Evolutionary conservation across 78 protist species (phyloP).

Genomic region (Isochrysis galbana): DNA sequence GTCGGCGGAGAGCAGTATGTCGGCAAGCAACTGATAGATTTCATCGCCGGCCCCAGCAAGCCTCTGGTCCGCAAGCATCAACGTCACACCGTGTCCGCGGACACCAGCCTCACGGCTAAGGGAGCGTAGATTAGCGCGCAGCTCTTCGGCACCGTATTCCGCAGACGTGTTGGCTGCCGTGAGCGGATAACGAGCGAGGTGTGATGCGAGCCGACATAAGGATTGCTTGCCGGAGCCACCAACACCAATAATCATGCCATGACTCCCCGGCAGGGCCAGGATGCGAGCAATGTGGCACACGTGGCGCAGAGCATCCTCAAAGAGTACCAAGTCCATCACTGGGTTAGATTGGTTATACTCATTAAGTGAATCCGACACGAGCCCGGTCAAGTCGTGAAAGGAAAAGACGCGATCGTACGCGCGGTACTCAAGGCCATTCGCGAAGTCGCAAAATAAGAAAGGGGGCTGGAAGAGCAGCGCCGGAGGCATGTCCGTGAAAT

Average conservation of each 20-base stretch:
- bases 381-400: background rate
- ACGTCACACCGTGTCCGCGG: constrained; percentile 36
- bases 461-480: constrained; percentile 37
- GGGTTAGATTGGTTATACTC: constrained; percentile 53
- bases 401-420: background rate
- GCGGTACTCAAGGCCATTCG: constrained; percentile 38
- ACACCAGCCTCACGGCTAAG: constrained; percentile 53
- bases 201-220: constrained; percentile 59
- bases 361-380: constrained; percentile 25
- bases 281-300: constrained; percentile 63
- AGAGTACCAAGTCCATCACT: constrained; percentile 68
- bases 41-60: constrained; percentile 60
- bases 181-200: constrained; percentile 22
- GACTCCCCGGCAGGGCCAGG: constrained; percentile 53
- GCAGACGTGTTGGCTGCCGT: constrained; percentile 40
- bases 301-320: constrained; percentile 70
- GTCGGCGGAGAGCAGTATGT: constrained; percentile 64
- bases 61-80: constrained; percentile 68
- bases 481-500: constrained; percentile 38
- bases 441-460: constrained; percentile 39
- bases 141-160: constrained; percentile 50
- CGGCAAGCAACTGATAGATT: constrained; percentile 61
- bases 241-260: constrained; percentile 72
- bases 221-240: constrained; percentile 75
- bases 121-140: constrained; percentile 48